Evolutionary conservation across 305 asterid genomes (phyloP), one percentile per base, ranked within the genome.

Genomic region (Fraxinus angustifolia): DNA sequence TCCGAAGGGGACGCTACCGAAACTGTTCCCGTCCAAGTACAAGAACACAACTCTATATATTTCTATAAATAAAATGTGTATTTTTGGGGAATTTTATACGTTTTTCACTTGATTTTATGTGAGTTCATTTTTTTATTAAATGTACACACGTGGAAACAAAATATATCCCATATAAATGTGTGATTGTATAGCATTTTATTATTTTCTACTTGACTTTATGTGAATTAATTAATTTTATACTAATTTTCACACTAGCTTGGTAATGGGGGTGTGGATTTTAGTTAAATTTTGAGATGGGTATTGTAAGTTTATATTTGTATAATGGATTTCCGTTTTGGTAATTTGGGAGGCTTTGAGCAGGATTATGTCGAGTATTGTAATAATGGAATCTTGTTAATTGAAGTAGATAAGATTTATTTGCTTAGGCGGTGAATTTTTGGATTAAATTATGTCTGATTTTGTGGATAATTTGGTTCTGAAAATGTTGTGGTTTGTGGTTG

Each of bases 11-110:
- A 50, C 30, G 6, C 90, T 23, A 72, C 75, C 65, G 81, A 83
- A 81, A 40, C 84, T 73, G 65, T 42, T 72, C 78, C 84, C 80
- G 87, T 81, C 73, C 91, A 83, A 82, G 84, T 85, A 82, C 40
- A 58, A 60, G 21, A 33, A 42, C 74, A 2, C 23, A 26, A 50
- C 6, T 16, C 4, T 31, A 0, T 8, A 4, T 35, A 12, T 65
- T 23, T 65, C n/a, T 65, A 65, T 65, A 65, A 65, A 23, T 65
- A 65, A 65, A 65, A 65, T 65, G 35, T 28, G 72, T 23, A 65
- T 65, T 65, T 23, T 3, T 8, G 16, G 72, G 35, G 72, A 26
- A 23, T 65, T 65, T 31, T 28, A 0, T 48, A 16, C 40, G 3
- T 45, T 45, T 10, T 7, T 79, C 73, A 73, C 78, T 77, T 78